A percentile compares a stretch with the other conserved stretches of the same genome.
phyloP scores from a whole-genome alignment of 2,329 filamentous ascomycete genomes.

The Aspergillus pseudonomiae region DNA sequence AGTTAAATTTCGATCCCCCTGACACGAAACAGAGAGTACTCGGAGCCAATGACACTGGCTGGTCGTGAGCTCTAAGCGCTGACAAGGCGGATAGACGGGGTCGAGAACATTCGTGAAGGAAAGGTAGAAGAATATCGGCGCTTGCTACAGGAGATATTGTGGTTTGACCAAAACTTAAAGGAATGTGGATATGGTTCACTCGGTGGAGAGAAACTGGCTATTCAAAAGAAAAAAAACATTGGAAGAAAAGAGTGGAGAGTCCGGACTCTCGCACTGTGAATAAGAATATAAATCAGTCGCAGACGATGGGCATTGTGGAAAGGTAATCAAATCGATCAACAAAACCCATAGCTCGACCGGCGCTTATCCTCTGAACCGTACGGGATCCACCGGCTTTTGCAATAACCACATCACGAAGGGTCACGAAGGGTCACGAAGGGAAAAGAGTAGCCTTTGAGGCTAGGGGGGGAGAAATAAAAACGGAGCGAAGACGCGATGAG shows the following conservation, averaged over 20 bases:
- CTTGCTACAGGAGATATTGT: slow-evolving; percentile 19
- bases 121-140: slow-evolving; percentile 20
- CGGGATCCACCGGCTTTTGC: slow-evolving; percentile 14
- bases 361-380: slow-evolving; percentile 9
- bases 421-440: slow-evolving; percentile 12
- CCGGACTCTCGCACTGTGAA: not conserved
- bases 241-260: slow-evolving; percentile 3
- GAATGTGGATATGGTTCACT: slow-evolving; percentile 18
- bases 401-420: slow-evolving; percentile 19
- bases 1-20: slow-evolving; percentile 23
- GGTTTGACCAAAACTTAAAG: not conserved
- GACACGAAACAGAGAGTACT: not conserved
- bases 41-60: slow-evolving; percentile 23
- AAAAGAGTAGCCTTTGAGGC: slow-evolving; percentile 12
- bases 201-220: not conserved
- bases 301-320: not conserved
- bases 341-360: slow-evolving; percentile 6
- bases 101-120: slow-evolving; percentile 14
- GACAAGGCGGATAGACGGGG: slow-evolving; percentile 21
- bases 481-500: slow-evolving; percentile 14
- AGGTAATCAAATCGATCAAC: slow-evolving; percentile 5
- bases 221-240: slow-evolving; percentile 8
- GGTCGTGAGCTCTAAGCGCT: slow-evolving; percentile 23
- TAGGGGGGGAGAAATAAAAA: slow-evolving; percentile 6
- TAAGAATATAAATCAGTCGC: slow-evolving; percentile 9